phyloP scores from a whole-genome alignment of 208 protist species.

The Angomonas deanei region DNA sequence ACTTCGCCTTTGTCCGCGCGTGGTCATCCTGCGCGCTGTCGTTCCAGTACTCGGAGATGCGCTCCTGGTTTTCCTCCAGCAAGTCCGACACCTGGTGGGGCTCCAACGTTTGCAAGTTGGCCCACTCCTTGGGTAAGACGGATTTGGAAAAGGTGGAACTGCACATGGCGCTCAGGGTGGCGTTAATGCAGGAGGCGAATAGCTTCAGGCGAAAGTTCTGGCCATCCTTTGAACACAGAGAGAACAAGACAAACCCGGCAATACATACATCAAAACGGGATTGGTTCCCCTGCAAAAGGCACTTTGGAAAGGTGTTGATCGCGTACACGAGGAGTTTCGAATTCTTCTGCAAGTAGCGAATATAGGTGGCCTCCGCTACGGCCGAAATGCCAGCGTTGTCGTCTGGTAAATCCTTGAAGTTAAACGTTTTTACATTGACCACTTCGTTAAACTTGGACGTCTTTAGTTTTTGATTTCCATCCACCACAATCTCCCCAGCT shows the following conservation, averaged over 20 bases:
- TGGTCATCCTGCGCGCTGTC: slow-evolving; percentile 79
- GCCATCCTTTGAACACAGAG: slow-evolving; percentile 34
- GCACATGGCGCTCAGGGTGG: slow-evolving; percentile 73
- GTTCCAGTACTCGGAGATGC: slow-evolving; percentile 81
- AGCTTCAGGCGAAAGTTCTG: slow-evolving; percentile 28
- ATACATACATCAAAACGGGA: slow-evolving; percentile 65
- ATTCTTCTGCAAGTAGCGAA: slow-evolving; percentile 64
- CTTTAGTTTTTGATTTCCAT: slow-evolving; percentile 28
- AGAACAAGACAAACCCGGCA: slow-evolving; percentile 72
- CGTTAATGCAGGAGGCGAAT: slow-evolving; percentile 52
- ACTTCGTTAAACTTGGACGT: slow-evolving; percentile 45
- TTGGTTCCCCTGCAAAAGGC: slow-evolving; percentile 29
- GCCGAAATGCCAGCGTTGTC: slow-evolving; percentile 46
- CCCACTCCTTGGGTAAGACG: slow-evolving; percentile 60
- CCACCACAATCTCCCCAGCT: slow-evolving; percentile 51
- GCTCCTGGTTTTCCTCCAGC: slow-evolving; percentile 69
- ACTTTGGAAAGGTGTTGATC: slow-evolving; percentile 63
- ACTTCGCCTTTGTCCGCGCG: slow-evolving; percentile 50
- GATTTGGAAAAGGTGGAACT: slow-evolving; percentile 46
- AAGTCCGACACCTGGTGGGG: slow-evolving; percentile 55
- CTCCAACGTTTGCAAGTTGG: slow-evolving; percentile 29
- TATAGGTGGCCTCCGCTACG: slow-evolving; percentile 80
- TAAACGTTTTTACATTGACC: slow-evolving; percentile 43
- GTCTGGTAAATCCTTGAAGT: slow-evolving; percentile 68
- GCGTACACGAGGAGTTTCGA: slow-evolving; percentile 37